Conservation (phyloP, 2,329 filamentous ascomycete genomes). For the Cytospora schulzeri region DNA sequence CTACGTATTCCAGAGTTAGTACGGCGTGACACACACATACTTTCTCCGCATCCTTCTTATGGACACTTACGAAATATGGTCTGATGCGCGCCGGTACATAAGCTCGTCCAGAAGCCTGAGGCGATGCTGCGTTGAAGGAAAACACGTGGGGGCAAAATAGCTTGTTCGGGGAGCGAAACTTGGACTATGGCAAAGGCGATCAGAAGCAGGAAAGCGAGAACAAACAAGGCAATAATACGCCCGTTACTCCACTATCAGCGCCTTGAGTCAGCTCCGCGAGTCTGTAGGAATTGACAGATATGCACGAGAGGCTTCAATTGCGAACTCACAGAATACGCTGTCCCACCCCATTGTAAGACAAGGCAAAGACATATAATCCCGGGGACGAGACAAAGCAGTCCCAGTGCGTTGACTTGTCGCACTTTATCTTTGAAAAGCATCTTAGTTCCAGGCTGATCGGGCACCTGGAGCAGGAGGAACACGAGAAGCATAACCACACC, state of each 20-base stretch:
- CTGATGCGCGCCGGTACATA: constrained; percentile 34
- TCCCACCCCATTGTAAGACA: no score
- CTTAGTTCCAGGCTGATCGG: no score
- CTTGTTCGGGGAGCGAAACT: constrained; percentile 44
- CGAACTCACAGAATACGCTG: constrained; percentile 30
- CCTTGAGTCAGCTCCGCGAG: constrained; percentile 32
- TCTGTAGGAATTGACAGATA: no score
- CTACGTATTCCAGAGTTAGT: background rate
- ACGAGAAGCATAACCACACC: no score
- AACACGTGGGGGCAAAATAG: constrained; percentile 50
- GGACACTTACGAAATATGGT: constrained; percentile 3
- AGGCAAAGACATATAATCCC: no score
- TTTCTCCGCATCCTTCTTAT: fast-evolving
- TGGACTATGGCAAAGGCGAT: constrained; percentile 39
- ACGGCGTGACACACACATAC: background rate
- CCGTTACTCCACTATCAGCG: constrained; percentile 33
- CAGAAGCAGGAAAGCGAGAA: constrained; percentile 34
- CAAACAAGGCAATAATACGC: constrained; percentile 36
- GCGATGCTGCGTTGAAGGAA: constrained; percentile 47
- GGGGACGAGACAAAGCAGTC: no score
- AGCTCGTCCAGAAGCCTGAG: constrained; percentile 39
- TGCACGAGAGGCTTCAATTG: constrained; percentile 28
- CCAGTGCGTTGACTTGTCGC: no score
- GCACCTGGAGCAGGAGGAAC: no score
- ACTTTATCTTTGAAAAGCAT: no score